Evolutionary conservation across 495 filamentous ascomycete species (phyloP), one percentile per base, ranked within the genome.

Genomic region (Achaetomiella virescens): DNA sequence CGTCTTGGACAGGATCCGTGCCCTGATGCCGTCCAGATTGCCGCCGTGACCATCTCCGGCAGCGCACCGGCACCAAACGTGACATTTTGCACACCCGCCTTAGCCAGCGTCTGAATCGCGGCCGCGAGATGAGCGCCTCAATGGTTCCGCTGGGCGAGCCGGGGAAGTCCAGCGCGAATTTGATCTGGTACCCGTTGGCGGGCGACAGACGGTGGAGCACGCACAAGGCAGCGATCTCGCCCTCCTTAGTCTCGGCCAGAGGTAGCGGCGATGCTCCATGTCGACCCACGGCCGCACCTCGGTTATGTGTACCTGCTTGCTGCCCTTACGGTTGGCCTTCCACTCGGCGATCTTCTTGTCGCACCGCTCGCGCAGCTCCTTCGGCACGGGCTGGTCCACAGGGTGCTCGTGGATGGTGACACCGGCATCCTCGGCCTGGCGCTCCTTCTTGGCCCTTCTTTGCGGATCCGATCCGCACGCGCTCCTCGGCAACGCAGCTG

Each of bases 91-190:
- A 84, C 75, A 35, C 88, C 88, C 0, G 73, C 64, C 33, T 80
- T 76, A 35, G 82, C 81, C 25, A 88, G 80, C 27, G 77, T 74
- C 62, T 85, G 82, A 65, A 95, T 83, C n/a, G 88, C 83, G 62
- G 85, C 81, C 18, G n/a, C n/a, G 86, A 84, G 61, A 91, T 87
- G 46, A 90, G 80, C 3, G 79, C 74, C 70, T 95, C 90, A 58
- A 93, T 95, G 33, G 84, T 84, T 52, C 89, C 90, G 53, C 77
- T 85, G 3, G 89, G 87, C 3, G 88, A 78, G 17, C 80, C 80
- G 15, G 89, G 89, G 76, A 95, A 93, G 66, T 92, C 89, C 54
- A 93, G 81, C 40, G 84, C 84, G 71, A 89, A 92, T 72, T 95
- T 93, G 70, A 93, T 84, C 72, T 95, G 89, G 78, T 87, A 90